A percentile compares a stretch with the other conserved stretches of the same genome.
Conservation (phyloP, 176 grass and related monocot species). For the maize (Zea mays) region Zm-B73-REFERENCE-NAM-5.0 NC_050103.1:178424501-178425000, state of each 20-base stretch:
- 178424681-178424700: conserved; percentile 38
- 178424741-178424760: conserved; percentile 11
- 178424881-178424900: conserved; percentile 38
- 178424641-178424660: background rate
- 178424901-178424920: conserved; percentile 21
- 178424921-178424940: conserved; percentile 2
- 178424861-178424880: conserved; percentile 6
- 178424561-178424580: background rate
- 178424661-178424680: conserved; percentile 17
- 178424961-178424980: conserved; percentile 6
- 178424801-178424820: conserved; percentile 39
- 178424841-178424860: conserved; percentile 40
- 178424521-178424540: background rate
- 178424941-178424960: conserved; percentile 1
- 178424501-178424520: background rate
- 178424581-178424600: background rate
- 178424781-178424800: conserved; percentile 18
- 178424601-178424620: background rate
- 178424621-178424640: background rate
- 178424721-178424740: conserved; percentile 23
- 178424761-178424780: conserved; percentile 1
- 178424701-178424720: conserved; percentile 31
- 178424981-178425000: conserved; percentile 16
- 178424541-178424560: background rate
- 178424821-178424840: conserved; percentile 14